These are phyloP conservation scores for Lindgomyces ingoldianus DNA, from an alignment of 495 filamentous ascomycete species.

Conservation along the genomic window DNA sequence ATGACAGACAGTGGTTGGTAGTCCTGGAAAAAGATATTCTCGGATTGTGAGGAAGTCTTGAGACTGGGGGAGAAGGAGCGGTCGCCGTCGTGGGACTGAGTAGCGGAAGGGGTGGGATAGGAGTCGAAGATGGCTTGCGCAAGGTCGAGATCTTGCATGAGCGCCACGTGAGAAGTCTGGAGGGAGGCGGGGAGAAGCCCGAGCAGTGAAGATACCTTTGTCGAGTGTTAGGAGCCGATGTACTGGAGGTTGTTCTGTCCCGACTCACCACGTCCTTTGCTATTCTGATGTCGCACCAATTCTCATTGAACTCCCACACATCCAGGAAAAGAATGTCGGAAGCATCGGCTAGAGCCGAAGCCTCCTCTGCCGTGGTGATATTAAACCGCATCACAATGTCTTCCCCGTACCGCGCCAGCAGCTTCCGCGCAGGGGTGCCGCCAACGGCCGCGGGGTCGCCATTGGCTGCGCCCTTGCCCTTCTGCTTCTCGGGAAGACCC, in stretches of 20 bases:
- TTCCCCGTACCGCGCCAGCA: conserved; percentile 68
- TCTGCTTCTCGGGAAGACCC: conserved; percentile 48
- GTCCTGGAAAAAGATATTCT: conserved; percentile 78
- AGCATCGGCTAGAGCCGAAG: conserved; percentile 70
- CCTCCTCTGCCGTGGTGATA: conserved; percentile 68
- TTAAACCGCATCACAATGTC: conserved; percentile 90
- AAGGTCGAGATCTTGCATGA: conserved; percentile 72
- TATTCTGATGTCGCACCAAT: conserved; percentile 86
- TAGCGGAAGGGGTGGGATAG: conserved; percentile 57
- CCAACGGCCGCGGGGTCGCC: neutral
- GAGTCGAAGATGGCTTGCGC: conserved; percentile 74
- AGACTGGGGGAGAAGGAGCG: conserved; percentile 40
- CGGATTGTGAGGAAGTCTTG: conserved; percentile 24
- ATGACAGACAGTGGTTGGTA: conserved; percentile 83
- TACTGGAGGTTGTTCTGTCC: neutral
- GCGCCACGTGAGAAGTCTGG: conserved; percentile 66
- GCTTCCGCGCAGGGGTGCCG: conserved; percentile 37
- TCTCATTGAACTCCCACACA: conserved; percentile 80
- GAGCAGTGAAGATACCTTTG: conserved; percentile 72
- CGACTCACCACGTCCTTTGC: conserved; percentile 69
- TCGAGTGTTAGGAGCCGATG: conserved; percentile 4
- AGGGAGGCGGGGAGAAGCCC: conserved; percentile 76
- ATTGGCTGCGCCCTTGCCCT: conserved; percentile 14
- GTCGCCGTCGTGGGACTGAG: conserved; percentile 26
- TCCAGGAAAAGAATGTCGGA: conserved; percentile 77